Conservation (phyloP, 169 alveolate species). For the Fabrea salina region DNA sequence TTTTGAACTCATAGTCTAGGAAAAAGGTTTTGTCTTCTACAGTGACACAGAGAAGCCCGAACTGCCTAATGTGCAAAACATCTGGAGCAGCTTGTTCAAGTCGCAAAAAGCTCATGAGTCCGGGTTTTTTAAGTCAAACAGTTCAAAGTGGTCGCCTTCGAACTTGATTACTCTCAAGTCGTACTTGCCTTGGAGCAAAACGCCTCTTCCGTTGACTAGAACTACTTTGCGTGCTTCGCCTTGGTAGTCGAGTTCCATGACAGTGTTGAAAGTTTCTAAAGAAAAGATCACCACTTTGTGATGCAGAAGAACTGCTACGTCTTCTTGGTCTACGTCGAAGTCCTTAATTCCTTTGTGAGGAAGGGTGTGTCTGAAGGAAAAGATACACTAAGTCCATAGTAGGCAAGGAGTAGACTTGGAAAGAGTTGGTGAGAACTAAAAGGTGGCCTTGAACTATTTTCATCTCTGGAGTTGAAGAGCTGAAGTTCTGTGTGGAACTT, state of each 20-base stretch:
- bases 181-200: background rate
- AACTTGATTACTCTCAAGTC: background rate
- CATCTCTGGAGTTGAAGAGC: background rate
- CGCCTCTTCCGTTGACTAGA: background rate
- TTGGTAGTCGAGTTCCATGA: background rate
- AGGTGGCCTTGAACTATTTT: background rate
- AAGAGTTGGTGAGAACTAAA: background rate
- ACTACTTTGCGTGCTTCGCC: background rate
- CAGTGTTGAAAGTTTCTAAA: background rate
- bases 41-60: background rate
- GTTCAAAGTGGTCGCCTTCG: background rate
- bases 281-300: background rate
- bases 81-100: background rate
- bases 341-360: background rate
- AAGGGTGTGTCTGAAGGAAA: background rate
- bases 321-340: background rate
- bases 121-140: background rate
- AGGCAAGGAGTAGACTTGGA: background rate
- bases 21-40: background rate
- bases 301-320: background rate
- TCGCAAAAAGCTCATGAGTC: background rate
- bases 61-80: constrained; percentile 14
- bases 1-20: background rate
- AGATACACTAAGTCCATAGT: background rate
- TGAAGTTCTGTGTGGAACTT: background rate